Evolutionary conservation across 139 green algal genomes (phyloP), one percentile per base, ranked within the genome.

Genomic region (Tetratostichococcus sp.): DNA sequence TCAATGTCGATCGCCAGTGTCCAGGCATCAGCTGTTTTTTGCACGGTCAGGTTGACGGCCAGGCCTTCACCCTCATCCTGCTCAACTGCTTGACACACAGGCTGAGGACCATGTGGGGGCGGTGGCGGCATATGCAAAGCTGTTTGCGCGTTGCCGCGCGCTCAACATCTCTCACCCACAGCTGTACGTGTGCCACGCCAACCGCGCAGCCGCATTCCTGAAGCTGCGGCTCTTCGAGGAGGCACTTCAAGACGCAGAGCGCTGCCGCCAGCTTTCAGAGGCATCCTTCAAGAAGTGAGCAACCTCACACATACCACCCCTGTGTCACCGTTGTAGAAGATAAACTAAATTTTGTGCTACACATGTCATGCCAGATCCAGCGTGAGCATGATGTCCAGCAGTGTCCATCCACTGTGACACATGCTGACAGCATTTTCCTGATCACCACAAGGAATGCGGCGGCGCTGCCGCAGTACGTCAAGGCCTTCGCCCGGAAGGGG

Each of bases 171-270:
- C 76, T 2, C 87, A 92, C 70, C 73, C 82, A 25, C 82, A 91
- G 75, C 70, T 93, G 25, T 80, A 90, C 77, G 65, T 89, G 22
- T 89, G 82, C 67, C 74, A 93, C 76, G 77, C 65, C 43, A 92
- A 92, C 73, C 76, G 77, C 3, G 59, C 89, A 3, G 75, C 73
- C 4, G 86, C 83, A 11, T 86, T 82, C 35, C 79, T 95, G 23
- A 76, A 80, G 31, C 79, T 93, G 72, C 78, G 73, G 4, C 68
- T 86, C 33, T 77, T 67, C 34, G 67, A 81, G 1, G 69, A 84
- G 35, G 85, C 79, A 3, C 67, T 87, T 25, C 25, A 65, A 16
- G 75, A 87, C 34, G 85, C 83, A 30, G 68, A 82, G 50, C 28
- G 43, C 2, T 78, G 75, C 32, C 67, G 76, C 32, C 28, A 42